Evolutionary conservation across 2,329 filamentous ascomycete species (phyloP), one percentile per base, ranked within the genome.

Genomic region (Verticillium tricorpus): DNA sequence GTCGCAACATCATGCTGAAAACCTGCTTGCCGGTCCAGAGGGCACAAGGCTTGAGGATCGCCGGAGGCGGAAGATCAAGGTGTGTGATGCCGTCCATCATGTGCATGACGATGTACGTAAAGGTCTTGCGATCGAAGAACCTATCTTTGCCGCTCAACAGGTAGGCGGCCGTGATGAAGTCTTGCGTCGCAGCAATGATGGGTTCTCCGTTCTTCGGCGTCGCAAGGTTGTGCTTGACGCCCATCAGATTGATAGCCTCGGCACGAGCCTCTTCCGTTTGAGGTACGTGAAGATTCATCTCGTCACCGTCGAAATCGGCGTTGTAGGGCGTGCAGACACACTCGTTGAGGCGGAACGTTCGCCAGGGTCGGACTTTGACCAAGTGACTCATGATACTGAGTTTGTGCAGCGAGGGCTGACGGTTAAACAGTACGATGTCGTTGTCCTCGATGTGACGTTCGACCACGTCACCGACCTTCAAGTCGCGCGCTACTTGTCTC

Each of bases 241-340:
- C 95, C 95, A 99, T 99, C 57, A 99, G 80, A 67, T 94, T 93
- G 70, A 96, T 96, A 0, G 95, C 95, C 76, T 99, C 95, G 2
- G 94, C 92, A 62, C 95, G 86, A 12, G 95, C 94, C 76, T 99
- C 95, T 78, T 99, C 95, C 0, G 95, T 98, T 73, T 99, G 95
- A 2, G 95, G 95, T 17, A 99, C 93, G 76, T 99, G 95, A 57
- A 99, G 78, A 69, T 99, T 99, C 95, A 99, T 99, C 76, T 99
- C 95, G 69, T 99, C 95, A 63, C 95, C 95, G 70, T 99, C 95
- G 68, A 99, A 99, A 85, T 99, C 95, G 61, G 95, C 95, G 69
- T 99, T 99, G 82, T 99, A 99, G 3, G 95, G 95, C 64, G 91
- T 93, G 77, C 95, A 99, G 1, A 97, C 95, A 85, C 95, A 99